These are phyloP conservation scores for Chenopodium berlandieri DNA, from an alignment of 148 eudicot species.

Conservation along the genomic window DNA sequence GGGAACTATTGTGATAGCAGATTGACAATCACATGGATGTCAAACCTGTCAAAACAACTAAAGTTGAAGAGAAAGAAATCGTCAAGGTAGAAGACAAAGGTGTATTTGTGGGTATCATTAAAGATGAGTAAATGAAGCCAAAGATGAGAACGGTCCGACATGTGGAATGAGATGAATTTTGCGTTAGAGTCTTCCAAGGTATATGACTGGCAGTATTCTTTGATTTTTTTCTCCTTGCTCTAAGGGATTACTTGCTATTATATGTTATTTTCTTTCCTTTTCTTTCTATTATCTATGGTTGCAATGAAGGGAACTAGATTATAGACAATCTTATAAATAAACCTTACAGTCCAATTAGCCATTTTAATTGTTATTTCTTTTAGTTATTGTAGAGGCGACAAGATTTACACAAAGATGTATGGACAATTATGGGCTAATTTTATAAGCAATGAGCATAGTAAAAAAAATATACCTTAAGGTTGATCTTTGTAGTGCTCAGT, in stretches of 20 bases:
- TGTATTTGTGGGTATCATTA: constrained; percentile 45
- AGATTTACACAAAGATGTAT: too few relatives aligned
- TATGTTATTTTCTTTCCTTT: background rate
- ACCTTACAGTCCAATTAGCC: too few relatives aligned
- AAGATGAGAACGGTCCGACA: constrained; percentile 57
- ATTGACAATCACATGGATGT: constrained; percentile 24
- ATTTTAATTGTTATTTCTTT: too few relatives aligned
- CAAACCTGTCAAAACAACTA: constrained; percentile 14
- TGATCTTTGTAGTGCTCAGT: too few relatives aligned
- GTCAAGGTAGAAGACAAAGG: constrained; percentile 50
- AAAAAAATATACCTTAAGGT: too few relatives aligned
- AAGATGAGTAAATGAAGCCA: constrained; percentile 39
- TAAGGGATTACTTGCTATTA: background rate
- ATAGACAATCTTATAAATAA: background rate
- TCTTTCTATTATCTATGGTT: background rate
- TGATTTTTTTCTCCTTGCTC: background rate
- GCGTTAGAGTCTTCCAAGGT: constrained; percentile 85
- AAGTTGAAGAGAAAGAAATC: constrained; percentile 26
- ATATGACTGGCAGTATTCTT: background rate
- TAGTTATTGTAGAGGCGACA: too few relatives aligned
- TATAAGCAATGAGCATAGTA: too few relatives aligned
- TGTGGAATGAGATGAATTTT: constrained; percentile 82
- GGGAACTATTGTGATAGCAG: constrained; percentile 28
- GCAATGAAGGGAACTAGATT: too few relatives aligned
- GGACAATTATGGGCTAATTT: too few relatives aligned